A percentile compares a stretch with the other conserved stretches of the same genome.
These are phyloP conservation scores for Annulohypoxylon moriforme DNA, from an alignment of 495 filamentous ascomycete species.

Conservation along the genomic window DNA sequence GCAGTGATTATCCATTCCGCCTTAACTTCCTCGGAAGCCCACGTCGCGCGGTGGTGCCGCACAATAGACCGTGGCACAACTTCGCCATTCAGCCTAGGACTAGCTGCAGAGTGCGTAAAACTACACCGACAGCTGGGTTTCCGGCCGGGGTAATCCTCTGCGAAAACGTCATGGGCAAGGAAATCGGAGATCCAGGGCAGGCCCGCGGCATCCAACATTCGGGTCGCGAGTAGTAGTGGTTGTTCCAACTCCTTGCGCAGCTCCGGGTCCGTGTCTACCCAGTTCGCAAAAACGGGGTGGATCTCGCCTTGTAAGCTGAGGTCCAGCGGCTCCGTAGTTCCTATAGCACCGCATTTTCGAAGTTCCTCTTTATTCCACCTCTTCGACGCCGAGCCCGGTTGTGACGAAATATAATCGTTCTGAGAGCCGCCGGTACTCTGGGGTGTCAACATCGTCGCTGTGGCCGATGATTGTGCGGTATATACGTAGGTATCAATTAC, in stretches of 20 bases:
- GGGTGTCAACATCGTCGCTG: constrained; percentile 26
- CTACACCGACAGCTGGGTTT: constrained; percentile 27
- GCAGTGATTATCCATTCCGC: constrained; percentile 40
- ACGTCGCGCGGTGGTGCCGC: constrained; percentile 41
- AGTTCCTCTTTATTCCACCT: constrained; percentile 49
- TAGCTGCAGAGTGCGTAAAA: constrained; percentile 15
- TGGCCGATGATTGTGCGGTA: background rate
- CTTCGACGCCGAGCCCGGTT: constrained; percentile 45
- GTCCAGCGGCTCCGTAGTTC: constrained; percentile 16
- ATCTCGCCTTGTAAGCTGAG: constrained; percentile 44
- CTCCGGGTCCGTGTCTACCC: constrained; percentile 36
- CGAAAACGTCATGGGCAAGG: constrained; percentile 51
- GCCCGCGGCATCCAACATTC: constrained; percentile 48
- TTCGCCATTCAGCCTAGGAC: background rate
- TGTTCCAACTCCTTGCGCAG: constrained; percentile 46
- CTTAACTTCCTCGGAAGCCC: constrained; percentile 36
- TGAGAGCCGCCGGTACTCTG: constrained; percentile 2
- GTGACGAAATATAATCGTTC: constrained; percentile 20
- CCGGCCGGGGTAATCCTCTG: constrained; percentile 47
- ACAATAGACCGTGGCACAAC: constrained; percentile 42
- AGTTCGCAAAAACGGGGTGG: constrained; percentile 50
- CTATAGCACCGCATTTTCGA: constrained; percentile 47
- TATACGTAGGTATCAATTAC: background rate
- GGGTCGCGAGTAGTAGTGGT: constrained; percentile 50
- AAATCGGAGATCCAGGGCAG: constrained; percentile 55